phyloP scores from a whole-genome alignment of 371 early-diverging fungal genomes.

The Actinomortierella wolfii region DNA sequence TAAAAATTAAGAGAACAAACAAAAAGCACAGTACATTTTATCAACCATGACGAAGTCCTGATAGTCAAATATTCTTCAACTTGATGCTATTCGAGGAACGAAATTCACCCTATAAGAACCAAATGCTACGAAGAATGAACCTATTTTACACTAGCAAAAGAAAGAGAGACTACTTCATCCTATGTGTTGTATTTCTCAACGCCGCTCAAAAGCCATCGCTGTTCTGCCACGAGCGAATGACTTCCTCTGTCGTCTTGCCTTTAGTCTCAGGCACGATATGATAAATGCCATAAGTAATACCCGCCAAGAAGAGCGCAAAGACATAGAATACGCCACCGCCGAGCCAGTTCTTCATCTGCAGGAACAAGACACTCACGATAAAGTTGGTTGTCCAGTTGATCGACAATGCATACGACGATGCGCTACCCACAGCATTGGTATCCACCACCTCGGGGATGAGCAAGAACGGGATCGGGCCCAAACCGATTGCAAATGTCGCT shows the following conservation, averaged over 20 bases:
- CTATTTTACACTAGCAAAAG: too few relatives aligned
- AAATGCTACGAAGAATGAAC: too few relatives aligned
- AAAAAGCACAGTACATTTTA: too few relatives aligned
- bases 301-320: conserved; percentile 62
- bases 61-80: too few relatives aligned
- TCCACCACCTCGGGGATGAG: conserved; percentile 86
- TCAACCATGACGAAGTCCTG: too few relatives aligned
- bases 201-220: too few relatives aligned
- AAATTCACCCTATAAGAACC: too few relatives aligned
- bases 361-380: conserved; percentile 68
- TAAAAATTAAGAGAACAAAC: too few relatives aligned
- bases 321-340: conserved; percentile 78
- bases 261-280: conserved; percentile 84
- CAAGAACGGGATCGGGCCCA: conserved; percentile 89
- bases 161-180: too few relatives aligned
- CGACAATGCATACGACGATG: conserved; percentile 70
- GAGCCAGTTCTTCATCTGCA: conserved; percentile 59
- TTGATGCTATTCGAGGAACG: too few relatives aligned
- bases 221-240: conserved; percentile 32
- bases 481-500: conserved; percentile 86
- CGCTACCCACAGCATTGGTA: conserved; percentile 68
- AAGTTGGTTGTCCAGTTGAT: conserved; percentile 80
- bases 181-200: too few relatives aligned
- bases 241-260: conserved; percentile 55
- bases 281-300: conserved; percentile 54